Evolutionary conservation across 192 early-diverging fungal genomes (phyloP), one percentile per base, ranked within the genome.

Genomic region (Entomortierella parvispora): DNA sequence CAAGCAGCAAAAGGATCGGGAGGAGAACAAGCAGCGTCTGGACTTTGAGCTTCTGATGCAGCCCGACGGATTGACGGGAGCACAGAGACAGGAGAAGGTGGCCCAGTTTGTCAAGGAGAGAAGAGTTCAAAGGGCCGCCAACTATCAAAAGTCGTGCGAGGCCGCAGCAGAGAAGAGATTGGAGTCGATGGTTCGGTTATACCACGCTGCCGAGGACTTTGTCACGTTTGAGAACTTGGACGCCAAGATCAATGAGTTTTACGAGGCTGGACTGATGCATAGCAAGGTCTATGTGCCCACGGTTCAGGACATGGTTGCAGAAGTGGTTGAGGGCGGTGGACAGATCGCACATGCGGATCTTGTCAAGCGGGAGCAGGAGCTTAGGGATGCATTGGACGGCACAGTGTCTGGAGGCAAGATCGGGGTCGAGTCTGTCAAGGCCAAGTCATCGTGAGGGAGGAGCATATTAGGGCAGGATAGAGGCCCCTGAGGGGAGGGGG

Each of bases 191-290:
- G 58, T 77, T 48, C 65, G 61, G 54, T 53, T 77, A 68, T 77
- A 77, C 32, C 74, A 77, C 45, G 59, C 58, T 0, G 74, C 74
- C 1, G 74, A 77, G 6, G 52, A 59, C 43, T 77, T 77, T 77
- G 65, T 77, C 46, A 77, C 74, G 48, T 49, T 77, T 54, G 74
- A 77, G 53, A 77, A 77, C 55, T 51, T 77, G 65, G 74, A 77
- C 31, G 74, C 60, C 65, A 77, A 77, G 46, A 48, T 77, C 40
- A 62, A 77, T 28, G 74, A 77, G 49, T 77, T 77, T 55, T 77
- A 68, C 32, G 74, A 77, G 65, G 62, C 74, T 2, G 65, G 74
- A 51, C 17, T 76, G 65, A 59, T 68, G 44, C 66, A 77, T 46
- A 68, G 61, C 60, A 68, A 63, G 60, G 74, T 63, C 17, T 77